Evolutionary conservation across 140 eudicot genomes (phyloP), one percentile per base, ranked within the genome.

Genomic region (Senecio squalidus): DNA sequence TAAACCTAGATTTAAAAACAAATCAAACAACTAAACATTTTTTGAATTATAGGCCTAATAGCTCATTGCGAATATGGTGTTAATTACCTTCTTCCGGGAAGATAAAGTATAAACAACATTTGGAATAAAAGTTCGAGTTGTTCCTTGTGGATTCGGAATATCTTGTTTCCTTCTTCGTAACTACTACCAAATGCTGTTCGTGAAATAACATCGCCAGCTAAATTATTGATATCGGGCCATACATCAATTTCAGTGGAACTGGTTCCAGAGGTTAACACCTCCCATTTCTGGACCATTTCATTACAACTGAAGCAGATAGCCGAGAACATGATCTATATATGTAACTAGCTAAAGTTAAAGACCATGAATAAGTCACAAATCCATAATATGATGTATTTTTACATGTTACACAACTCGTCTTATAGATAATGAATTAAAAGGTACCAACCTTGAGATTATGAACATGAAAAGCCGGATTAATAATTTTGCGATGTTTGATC

Each of bases 21-120:
- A 36, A n/a, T 55, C 16, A 51, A 49, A 40, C 0, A 16, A 34
- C 33, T 22, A 43, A 34, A 26, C 9, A 9, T 34, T 21, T 9
- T 3, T 43, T 17, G 1, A 51, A 10, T 9, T 14, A 24, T 14
- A 15, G 18, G 4, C 8, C 0, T 39, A 23, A 38, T 6, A 16
- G 9, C 24, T 13, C 22, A 13, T 5, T 9, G 23, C 14, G n/a
- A 22, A 11, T 49, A 23, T 1, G 0, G 4, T 22, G 17, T 18
- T 29, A 27, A 30, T 64, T 55, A 72, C 77, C 72, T 72, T 26
- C 72, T 26, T 26, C 77, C 77, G 1, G 77, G 77, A 24, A 71
- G n/a, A 33, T 3, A 13, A 55, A 52, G 6, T 1, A 63, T 17
- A 26, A 3, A 20, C 36, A 65, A 7, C 77, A 72, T 55, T 34